A percentile compares a stretch with the other conserved stretches of the same genome.
Conservation (phyloP, 306 rosid species). For the Cucurbita moschata region DNA sequence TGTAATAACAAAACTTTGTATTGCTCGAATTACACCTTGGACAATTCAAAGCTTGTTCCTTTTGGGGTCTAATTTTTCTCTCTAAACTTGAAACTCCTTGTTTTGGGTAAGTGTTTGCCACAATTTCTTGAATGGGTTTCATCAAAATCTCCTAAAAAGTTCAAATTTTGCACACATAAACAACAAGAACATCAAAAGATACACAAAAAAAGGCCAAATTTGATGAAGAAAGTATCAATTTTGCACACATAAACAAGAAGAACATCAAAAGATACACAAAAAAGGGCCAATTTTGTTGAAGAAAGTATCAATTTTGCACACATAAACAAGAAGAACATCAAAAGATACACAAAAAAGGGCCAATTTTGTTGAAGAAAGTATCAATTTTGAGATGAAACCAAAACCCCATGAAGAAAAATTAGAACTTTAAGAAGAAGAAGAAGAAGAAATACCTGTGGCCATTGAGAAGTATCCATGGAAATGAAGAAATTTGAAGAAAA, state of each 20-base stretch:
- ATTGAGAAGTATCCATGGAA: slow-evolving; percentile 64
- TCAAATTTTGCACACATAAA: slow-evolving; percentile 33
- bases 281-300: slow-evolving; percentile 5
- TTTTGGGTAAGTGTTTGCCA: slow-evolving; percentile 27
- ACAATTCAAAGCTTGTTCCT: slow-evolving; percentile 56
- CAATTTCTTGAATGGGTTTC: slow-evolving; percentile 49
- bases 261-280: slow-evolving; percentile 3
- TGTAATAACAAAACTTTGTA: slow-evolving; percentile 82
- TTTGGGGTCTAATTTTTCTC: slow-evolving; percentile 40
- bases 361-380: slow-evolving; percentile 2
- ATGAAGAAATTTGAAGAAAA: slow-evolving; percentile 7
- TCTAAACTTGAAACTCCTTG: slow-evolving; percentile 12
- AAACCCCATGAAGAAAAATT: neutral
- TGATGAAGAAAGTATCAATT: slow-evolving; percentile 5
- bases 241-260: slow-evolving; percentile 28
- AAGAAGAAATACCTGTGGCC: slow-evolving; percentile 50
- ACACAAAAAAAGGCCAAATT: slow-evolving; percentile 9
- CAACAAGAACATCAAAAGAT: neutral
- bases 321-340: too few species aligned
- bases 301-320: neutral
- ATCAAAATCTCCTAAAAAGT: slow-evolving; percentile 42
- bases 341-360: too few species aligned
- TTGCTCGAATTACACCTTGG: slow-evolving; percentile 74
- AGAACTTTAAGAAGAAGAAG: neutral
- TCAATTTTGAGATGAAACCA: neutral